Base-by-base conservation (phyloP, 108 stramenopile genomes). In the Discostella pseudostelligera region DNA sequence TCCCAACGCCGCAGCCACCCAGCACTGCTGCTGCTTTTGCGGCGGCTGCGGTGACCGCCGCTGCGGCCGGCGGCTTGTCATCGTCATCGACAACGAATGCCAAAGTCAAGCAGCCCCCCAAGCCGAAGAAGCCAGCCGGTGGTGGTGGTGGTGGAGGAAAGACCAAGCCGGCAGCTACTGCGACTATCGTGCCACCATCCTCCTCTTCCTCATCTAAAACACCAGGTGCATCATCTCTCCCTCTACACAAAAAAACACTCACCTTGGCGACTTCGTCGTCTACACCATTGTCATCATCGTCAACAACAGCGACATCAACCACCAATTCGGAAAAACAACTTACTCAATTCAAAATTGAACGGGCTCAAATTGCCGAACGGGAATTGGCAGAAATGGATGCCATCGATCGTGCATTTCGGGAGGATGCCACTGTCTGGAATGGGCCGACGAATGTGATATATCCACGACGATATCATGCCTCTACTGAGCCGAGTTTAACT, bases 351-450 rank as follows among this genome's bases (percentile, higher is more conserved):
- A 68, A 68, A 29, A 3, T 69, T 28, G 43, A 59, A 40, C 22
- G 35, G 35, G 44, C 48, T 14, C 36, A 49, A 50, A 69, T 69
- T 17, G 67, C 67, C 32, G 21, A 25, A 40, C 29, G 57, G 20
- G 67, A 69, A 50, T 26, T 69, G 8, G 32, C 46, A 6, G 67
- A 69, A 16, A 59, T 69, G 67, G 67, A 69, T 16, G 46, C 57
- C 39, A 50, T 69, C 35, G 67, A 69, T 28, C 22, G 67, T 19
- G 67, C 67, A 1, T 59, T 59, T 13, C 55, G 55, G 2, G 56
- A 69, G 36, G 67, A 69, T 50, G 36, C 10, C 35, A 37, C 32
- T 0, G 58, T 69, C 8, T 69, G 67, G 67, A 17, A 12, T 17
- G 43, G 48, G 2, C 55, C 56, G 29, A 19, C 24, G 2, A 21